Evolutionary conservation across 2,329 filamentous ascomycete species (phyloP), one percentile per base, ranked within the genome.

Genomic region (Helicocarpus griseus): DNA sequence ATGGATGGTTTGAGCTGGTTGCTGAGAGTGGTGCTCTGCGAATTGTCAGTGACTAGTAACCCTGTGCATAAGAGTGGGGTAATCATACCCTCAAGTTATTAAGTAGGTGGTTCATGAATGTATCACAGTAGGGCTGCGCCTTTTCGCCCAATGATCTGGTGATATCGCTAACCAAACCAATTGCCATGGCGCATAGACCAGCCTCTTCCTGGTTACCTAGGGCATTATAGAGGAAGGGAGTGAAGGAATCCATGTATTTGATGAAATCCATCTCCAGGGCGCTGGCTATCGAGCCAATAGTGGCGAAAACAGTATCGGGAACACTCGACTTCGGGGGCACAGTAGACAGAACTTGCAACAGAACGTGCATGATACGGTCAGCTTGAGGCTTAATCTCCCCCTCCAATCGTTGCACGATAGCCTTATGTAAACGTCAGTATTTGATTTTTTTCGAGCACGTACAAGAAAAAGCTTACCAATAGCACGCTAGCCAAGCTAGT

Each of bases 1-100:
- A 98, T 98, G 26, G 93, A 89, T 41, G 93, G 93, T 80, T 97
- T 97, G 74, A 97, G 94, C 71, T 95, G 89, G 71, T 97, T 95
- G 60, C 87, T 86, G 50, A 95, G 78, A n/a, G 84, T 81, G 11
- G 86, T 82, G 70, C 88, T 94, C 82, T 89, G 52, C 53, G 36
- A 52, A 41, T 56, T 50, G 68, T 75, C 64, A 74, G 68, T 48
- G 52, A 47, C 14, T 29, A 24, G n/a, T 2, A 35, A 13, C 2
- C 3, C 3, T 8, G 13, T 44, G 49, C 28, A 21, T n/a, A 35
- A 50, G 31, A 38, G 35, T 35, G 31, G 51, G 51, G 54, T 38
- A 33, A 77, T 79, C 65, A 58, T 69, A 88, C 85, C 69, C 87
- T 82, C 39, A 98, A 75, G 71, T 95, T 94, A 76, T 89, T 90